Evolutionary conservation across 2,329 filamentous ascomycete species (phyloP), one percentile per base, ranked within the genome.

Genomic region (Neopestalotiopsis clavispora): DNA sequence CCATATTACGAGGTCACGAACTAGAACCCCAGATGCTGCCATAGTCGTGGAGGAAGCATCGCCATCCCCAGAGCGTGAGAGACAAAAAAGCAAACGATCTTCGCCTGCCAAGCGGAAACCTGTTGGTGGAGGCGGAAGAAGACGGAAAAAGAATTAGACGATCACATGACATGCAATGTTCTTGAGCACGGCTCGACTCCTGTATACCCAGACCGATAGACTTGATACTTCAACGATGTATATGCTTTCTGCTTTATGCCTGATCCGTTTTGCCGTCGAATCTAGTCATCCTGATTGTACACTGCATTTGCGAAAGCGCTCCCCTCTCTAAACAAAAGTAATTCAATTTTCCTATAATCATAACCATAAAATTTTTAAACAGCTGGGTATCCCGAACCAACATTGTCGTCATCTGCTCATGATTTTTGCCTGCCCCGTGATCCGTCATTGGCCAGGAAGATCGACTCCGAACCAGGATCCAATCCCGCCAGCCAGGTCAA

Each of bases 71-170:
- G 76, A 78, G 59, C 74, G 69, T 61, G 72, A 72, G 40, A 73
- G 75, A 30, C 73, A 75, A 67, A 80, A 73, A 71, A 77, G 73
- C 71, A 85, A 84, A 78, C 83, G 81, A 71, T 76, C 57, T 32
- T 75, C 73, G 45, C 66, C 72, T 67, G 70, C 69, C n/a, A 84
- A 84, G 74, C 78, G 80, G 71, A 85, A 83, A 68, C 72, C 77
- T 5, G 75, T 76, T 34, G 68, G 67, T 67, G 65, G 62, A 32
- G 67, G 69, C 64, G 68, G 71, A 45, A 77, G 74, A 66, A 76
- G 75, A 65, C 73, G 76, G 30, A 80, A 77, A 71, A 75, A 74
- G 67, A 80, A 77, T 76, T 80, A 71, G 75, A 23, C 45, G 56
- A 17, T 69, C 13, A 14, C 30, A 59, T 23, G 57, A 23, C 28